phyloP scores from a whole-genome alignment of 2,329 filamentous ascomycete genomes.

The Blumeria graminis region DNA sequence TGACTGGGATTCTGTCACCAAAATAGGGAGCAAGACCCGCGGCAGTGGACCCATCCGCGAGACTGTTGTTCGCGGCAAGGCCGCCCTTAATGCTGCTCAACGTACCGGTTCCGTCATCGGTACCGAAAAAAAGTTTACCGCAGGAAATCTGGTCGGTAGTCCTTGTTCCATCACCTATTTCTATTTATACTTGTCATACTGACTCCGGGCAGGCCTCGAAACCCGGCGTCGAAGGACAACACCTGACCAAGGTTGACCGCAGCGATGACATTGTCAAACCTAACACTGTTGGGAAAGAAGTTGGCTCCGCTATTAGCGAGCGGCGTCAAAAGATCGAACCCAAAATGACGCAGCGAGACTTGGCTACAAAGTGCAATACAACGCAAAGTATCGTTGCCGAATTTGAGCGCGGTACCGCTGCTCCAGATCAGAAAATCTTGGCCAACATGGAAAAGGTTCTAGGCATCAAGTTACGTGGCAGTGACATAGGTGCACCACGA shows the following conservation, averaged over 20 bases:
- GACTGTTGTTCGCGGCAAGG: constrained; percentile 68
- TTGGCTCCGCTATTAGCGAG: constrained; percentile 62
- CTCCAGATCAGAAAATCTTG: constrained; percentile 67
- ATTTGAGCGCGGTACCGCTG: constrained; percentile 58
- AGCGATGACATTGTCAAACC: constrained; percentile 94
- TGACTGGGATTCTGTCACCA: constrained; percentile 75
- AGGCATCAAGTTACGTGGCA: constrained; percentile 68
- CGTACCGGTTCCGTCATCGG: constrained; percentile 50
- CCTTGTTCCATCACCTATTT: not conserved
- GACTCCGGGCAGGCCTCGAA: constrained; percentile 21
- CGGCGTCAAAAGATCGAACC: constrained; percentile 61
- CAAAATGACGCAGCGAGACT: constrained; percentile 85
- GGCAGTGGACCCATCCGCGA: constrained; percentile 47
- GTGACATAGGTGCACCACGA: constrained; percentile 64
- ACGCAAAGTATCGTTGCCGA: constrained; percentile 57
- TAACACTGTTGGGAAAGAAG: constrained; percentile 61
- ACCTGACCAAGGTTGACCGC: constrained; percentile 91
- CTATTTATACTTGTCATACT: not conserved
- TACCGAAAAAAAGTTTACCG: constrained; percentile 79
- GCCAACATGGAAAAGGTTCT: constrained; percentile 57
- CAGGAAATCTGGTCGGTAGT: constrained; percentile 52
- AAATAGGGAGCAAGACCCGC: constrained; percentile 73
- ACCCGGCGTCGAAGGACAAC: constrained; percentile 56
- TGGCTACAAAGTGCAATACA: constrained; percentile 74
- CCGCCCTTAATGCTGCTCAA: constrained; percentile 69